Evolutionary conservation across 1,284 basidiomycete species (phyloP), one percentile per base, ranked within the genome.

Genomic region (Neolentinus lepideus): DNA sequence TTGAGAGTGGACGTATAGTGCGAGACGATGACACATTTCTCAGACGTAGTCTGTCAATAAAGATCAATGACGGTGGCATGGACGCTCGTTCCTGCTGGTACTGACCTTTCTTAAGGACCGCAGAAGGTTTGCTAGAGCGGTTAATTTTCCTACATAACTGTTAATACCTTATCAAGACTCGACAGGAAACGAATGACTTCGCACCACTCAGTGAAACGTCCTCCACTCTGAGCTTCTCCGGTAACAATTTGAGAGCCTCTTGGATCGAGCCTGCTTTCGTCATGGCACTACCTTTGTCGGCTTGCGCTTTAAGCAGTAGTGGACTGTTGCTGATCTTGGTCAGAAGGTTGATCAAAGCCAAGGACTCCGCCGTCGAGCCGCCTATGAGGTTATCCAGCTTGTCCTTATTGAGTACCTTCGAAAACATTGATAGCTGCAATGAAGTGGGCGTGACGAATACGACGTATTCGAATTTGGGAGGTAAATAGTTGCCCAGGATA

Each of bases 241-340:
- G 92, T n/a, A 96, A 70, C 24, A 92, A 67, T 25, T 75, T 71
- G 16, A 87, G 66, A 4, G 88, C 89, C 31, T 88, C 84, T 53
- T 77, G 73, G 12, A 91, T 69, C 12, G 22, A 4, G 73, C 62
- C 73, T 79, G 51, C 75, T 68, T n/a, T 63, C 63, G 51, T 75
- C 71, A 38, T 67, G 21, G 12, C 65, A 22, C 62, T 61, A n/a
- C 66, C 58, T n/a, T 83, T 84, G 59, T 89, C 85, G 51, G 81
- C 80, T 21, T 85, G 80, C 3, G 84, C 84, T 62, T 88, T 85
- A 24, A 98, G 74, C 19, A 98, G 75, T 57, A 94, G 85, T 0
- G 96, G 95, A 61, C 94, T 93, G 66, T 93, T 98, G 74, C 92
- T 94, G 58, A 98, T 83, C 75, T 98, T 97, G 22, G 89, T 90